phyloP scores from a whole-genome alignment of 2,329 filamentous ascomycete genomes.

The Bisporella sp. region DNA sequence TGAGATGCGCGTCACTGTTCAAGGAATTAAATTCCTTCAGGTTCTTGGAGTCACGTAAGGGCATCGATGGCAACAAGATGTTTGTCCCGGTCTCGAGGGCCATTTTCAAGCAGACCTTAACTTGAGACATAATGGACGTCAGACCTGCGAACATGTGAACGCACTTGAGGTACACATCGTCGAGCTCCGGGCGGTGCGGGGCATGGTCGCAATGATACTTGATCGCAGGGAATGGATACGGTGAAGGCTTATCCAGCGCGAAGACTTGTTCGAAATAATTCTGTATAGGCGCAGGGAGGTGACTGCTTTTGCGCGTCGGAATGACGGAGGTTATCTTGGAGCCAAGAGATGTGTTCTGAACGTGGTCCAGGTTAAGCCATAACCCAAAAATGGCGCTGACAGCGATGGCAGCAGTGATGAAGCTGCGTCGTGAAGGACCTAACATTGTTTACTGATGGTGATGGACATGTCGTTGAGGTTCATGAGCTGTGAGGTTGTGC shows the following conservation, averaged over 20 bases:
- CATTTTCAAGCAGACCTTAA: slow-evolving; percentile 31
- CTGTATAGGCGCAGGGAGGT: background rate
- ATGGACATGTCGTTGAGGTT: background rate
- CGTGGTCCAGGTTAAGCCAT: background rate
- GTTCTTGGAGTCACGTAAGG: slow-evolving; percentile 25
- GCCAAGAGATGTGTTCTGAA: background rate
- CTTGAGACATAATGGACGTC: slow-evolving; percentile 28
- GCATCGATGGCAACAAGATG: slow-evolving; percentile 28
- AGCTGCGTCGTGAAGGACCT: background rate
- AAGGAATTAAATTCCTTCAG: slow-evolving; percentile 27
- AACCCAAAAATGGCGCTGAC: background rate
- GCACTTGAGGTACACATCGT: slow-evolving; percentile 28
- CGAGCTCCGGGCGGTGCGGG: slow-evolving; percentile 5
- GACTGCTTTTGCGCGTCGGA: background rate
- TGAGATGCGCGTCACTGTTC: slow-evolving; percentile 25
- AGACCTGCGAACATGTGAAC: slow-evolving; percentile 27
- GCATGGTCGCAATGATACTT: slow-evolving; percentile 18
- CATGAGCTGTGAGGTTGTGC: background rate
- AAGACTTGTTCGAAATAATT: slow-evolving; percentile 30
- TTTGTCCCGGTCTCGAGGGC: slow-evolving; percentile 27
- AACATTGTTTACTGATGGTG: background rate
- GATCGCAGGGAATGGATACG: slow-evolving; percentile 21
- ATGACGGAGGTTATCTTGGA: background rate
- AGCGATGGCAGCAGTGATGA: background rate
- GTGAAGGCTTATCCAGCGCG: slow-evolving; percentile 10